Evolutionary conservation across 352 stramenopile genomes (phyloP), one percentile per base, ranked within the genome.

Genomic region (Achlya hypogyna): DNA sequence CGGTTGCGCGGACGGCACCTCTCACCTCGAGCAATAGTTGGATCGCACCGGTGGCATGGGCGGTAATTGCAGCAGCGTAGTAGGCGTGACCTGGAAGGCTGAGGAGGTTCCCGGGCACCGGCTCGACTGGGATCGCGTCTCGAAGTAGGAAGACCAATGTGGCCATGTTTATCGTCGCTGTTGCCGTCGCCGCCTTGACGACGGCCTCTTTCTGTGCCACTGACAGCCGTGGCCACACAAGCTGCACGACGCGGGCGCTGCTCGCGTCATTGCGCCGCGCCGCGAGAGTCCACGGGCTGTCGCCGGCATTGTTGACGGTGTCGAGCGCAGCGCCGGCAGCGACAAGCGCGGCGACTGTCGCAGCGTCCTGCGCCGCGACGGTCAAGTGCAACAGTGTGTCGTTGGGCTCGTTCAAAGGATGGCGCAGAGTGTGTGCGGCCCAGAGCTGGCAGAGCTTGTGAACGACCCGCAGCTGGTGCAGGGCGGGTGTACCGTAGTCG

Each of bases 381-480:
- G 23, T 45, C n/a, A 67, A 47, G 47, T 67, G 60, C 23, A 67
- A n/a, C 29, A 67, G 60, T 22, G 60, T 60, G 22, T 67, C 38
- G 38, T 67, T 67, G 34, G 51, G 22, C 32, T 67, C n/a, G 22
- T 67, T 59, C 5, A 5, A 23, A 1, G 60, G 60, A 22, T 67
- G 51, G 8, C 10, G n/a, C 32, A 45, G 51, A 2, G 23, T 4
- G n/a, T 58, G 60, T 1, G 40, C 42, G 14, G 42, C 47, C 40
- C 42, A 67, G 28, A 42, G 59, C 29, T 67, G 60, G 51, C 49
- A 16, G 27, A 32, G 32, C 1, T 45, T 42, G 47, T 67, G 60
- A 1, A 67, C 59, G 45, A 58, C 27, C 23, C 60, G 45, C 45
- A 59, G 60, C 12, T 31, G 25, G 10, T 56, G 2, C 10, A 56